These are phyloP conservation scores for Kurtzmaniella quercitrusa DNA, from an alignment of 1,139 yeast species.

Conservation along the genomic window DNA sequence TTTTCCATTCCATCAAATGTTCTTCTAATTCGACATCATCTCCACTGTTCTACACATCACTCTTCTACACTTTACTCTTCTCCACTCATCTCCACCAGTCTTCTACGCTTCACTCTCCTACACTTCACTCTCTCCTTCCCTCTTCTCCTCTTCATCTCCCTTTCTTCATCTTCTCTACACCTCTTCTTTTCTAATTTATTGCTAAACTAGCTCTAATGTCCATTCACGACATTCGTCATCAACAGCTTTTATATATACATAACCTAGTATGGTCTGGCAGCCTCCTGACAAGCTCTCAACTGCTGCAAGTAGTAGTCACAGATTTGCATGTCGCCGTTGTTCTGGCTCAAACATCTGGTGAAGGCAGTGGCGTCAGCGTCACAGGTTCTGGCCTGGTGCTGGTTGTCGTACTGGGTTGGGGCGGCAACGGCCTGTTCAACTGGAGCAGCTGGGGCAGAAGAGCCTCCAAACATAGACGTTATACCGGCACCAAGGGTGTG, in stretches of 20 bases:
- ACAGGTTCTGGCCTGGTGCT: slow-evolving; percentile 60
- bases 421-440: slow-evolving; percentile 38
- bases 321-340: slow-evolving; percentile 91
- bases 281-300: slow-evolving; percentile 95
- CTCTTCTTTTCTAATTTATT: too few species aligned
- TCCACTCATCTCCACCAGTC: too few species aligned
- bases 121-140: too few species aligned
- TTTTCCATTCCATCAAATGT: too few species aligned
- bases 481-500: slow-evolving; percentile 96
- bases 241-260: background rate
- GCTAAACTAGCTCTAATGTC: too few species aligned
- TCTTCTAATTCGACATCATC: too few species aligned
- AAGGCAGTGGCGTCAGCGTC: slow-evolving; percentile 92
- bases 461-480: slow-evolving; percentile 82
- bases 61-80: too few species aligned
- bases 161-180: too few species aligned
- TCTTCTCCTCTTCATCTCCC: too few species aligned
- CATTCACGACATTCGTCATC: too few species aligned
- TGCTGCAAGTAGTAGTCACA: slow-evolving; percentile 97
- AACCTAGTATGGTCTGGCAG: slow-evolving; percentile 68
- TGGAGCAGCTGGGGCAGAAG: slow-evolving; percentile 49
- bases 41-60: too few species aligned
- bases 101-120: too few species aligned
- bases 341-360: slow-evolving; percentile 92
- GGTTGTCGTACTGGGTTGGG: slow-evolving; percentile 33